Conservation (phyloP, 2,329 filamentous ascomycete species). For the Leptodontidium sp. region DNA sequence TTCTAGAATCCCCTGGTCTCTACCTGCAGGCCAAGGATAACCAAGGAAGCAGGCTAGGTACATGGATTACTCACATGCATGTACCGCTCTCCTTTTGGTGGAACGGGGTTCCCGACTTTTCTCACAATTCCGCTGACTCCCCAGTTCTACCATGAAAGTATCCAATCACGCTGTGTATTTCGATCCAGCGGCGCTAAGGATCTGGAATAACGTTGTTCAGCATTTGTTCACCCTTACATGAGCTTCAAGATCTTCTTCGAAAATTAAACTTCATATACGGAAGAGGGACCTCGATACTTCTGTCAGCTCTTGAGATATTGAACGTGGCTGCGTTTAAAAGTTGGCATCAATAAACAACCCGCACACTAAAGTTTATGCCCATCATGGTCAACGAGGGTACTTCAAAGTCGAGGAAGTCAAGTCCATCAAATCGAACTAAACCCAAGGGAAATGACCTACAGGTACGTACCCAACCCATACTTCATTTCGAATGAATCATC, state of each 20-base stretch:
- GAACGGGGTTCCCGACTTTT: slow-evolving; percentile 1
- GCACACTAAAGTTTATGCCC: not conserved
- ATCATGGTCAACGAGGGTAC: not conserved
- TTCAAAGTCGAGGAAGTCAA: not conserved
- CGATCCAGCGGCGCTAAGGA: not conserved
- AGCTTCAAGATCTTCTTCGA: not conserved
- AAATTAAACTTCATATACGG: not conserved
- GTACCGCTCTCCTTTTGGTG: not conserved
- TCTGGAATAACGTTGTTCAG: slow-evolving; percentile 10
- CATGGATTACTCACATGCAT: slow-evolving; percentile 16
- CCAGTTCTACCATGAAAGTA: not conserved
- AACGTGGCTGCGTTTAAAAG: not conserved
- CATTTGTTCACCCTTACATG: slow-evolving; percentile 13
- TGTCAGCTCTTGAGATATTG: not conserved
- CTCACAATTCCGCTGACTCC: not conserved
- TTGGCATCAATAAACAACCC: not conserved
- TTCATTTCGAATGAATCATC: not conserved
- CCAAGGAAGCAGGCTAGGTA: not conserved
- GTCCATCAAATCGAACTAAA: not conserved
- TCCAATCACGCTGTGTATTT: not conserved
- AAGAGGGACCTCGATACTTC: not conserved
- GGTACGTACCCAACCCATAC: not conserved
- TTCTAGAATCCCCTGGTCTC: slow-evolving; percentile 9
- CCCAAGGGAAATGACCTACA: not conserved
- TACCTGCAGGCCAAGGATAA: slow-evolving; percentile 6